phyloP scores from a whole-genome alignment of 2,329 filamentous ascomycete species.

The Zymoseptoria brevis region DNA sequence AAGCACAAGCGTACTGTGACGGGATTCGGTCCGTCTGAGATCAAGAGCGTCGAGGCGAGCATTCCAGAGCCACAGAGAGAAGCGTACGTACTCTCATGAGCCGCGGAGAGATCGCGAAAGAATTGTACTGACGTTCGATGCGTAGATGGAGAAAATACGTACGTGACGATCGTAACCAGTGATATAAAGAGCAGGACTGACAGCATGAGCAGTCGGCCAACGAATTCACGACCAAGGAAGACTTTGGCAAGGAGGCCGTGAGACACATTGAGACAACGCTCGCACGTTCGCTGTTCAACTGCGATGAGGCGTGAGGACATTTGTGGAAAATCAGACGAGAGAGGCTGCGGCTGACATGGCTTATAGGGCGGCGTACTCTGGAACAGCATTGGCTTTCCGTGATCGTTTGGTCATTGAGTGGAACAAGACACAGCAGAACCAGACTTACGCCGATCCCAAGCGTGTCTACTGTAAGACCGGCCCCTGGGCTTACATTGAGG shows the following conservation, averaged over 20 bases:
- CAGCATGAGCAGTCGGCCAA: constrained; percentile 47
- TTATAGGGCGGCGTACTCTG: constrained; percentile 71
- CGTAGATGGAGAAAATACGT: constrained; percentile 54
- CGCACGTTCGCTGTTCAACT: constrained; percentile 95
- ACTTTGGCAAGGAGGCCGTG: constrained; percentile 77
- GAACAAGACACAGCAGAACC: constrained; percentile 96
- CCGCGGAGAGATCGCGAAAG: not conserved
- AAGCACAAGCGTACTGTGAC: constrained; percentile 98
- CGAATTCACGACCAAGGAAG: constrained; percentile 69
- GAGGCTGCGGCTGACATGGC: constrained; percentile 4
- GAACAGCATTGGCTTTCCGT: constrained; percentile 83
- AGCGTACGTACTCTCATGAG: constrained; percentile 51
- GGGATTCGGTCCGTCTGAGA: constrained; percentile 81
- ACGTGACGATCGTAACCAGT: constrained; percentile 23
- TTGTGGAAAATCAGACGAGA: not conserved
- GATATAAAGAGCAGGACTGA: constrained; percentile 6
- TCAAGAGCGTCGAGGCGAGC: constrained; percentile 83
- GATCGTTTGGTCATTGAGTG: constrained; percentile 90
- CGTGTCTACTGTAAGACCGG: constrained; percentile 68
- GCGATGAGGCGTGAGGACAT: constrained; percentile 62
- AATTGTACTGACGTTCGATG: constrained; percentile 11
- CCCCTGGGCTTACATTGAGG: not conserved
- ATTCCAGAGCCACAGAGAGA: constrained; percentile 84
- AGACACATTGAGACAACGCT: constrained; percentile 94
- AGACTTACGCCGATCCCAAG: constrained; percentile 86